phyloP scores from a whole-genome alignment of 352 stramenopile genomes.

The Aphanomyces astaci region DNA sequence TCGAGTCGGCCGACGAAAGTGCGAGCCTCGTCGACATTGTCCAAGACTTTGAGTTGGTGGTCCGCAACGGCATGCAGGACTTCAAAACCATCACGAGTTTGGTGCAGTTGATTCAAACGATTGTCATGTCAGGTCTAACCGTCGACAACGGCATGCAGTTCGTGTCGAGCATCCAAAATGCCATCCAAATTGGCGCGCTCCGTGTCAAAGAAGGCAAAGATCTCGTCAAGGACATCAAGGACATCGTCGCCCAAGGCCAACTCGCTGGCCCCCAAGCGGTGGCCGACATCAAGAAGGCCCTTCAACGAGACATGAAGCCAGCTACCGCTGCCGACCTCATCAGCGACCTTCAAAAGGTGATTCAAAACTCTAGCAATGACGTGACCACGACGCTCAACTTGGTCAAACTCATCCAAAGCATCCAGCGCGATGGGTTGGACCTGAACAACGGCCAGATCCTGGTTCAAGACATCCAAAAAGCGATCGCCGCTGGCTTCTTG shows the following conservation, averaged over 20 bases:
- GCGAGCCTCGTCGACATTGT: background rate
- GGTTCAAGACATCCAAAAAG: background rate
- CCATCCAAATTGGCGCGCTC: background rate
- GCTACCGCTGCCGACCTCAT: background rate
- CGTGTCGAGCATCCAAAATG: background rate
- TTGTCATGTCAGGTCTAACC: background rate
- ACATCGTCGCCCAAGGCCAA: background rate
- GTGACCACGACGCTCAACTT: background rate
- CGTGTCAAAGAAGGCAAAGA: background rate
- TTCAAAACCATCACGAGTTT: background rate
- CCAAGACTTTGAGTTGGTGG: background rate
- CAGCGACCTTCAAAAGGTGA: background rate
- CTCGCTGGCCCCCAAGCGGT: background rate
- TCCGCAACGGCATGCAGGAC: background rate
- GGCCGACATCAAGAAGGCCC: background rate
- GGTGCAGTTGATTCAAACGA: background rate
- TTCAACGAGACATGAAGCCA: background rate
- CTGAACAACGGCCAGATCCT: background rate
- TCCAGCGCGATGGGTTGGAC: background rate
- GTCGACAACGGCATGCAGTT: background rate
- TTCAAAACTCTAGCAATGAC: background rate
- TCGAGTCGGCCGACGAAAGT: background rate
- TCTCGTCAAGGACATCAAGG: background rate
- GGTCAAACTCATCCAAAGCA: background rate
- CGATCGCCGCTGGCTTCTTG: background rate